Evolutionary conservation across 2,329 filamentous ascomycete species (phyloP).

Genomic region (Daldinia eschscholtzii): DNA sequence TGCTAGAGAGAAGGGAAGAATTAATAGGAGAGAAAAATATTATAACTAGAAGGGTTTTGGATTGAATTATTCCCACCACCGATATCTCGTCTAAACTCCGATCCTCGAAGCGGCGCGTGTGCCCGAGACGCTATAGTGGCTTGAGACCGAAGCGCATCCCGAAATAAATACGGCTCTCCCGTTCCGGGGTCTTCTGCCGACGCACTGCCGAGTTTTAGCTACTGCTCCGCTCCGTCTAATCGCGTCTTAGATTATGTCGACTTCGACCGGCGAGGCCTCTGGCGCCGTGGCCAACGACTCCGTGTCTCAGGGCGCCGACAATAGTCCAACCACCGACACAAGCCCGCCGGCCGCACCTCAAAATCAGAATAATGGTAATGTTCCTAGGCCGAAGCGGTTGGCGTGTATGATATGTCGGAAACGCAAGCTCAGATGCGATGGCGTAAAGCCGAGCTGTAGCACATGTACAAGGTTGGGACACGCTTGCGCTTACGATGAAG

Average conservation of each 20-base stretch:
- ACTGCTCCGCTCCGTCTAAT: slow-evolving; percentile 2
- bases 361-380: slow-evolving; percentile 63
- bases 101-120: slow-evolving; percentile 11
- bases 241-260: slow-evolving; percentile 43
- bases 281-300: slow-evolving; percentile 47
- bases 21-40: slow-evolving; percentile 9
- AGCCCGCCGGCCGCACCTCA: slow-evolving; percentile 54
- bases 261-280: slow-evolving; percentile 38
- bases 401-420: slow-evolving; percentile 95
- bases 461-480: slow-evolving; percentile 90
- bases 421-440: slow-evolving; percentile 92
- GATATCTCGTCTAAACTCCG: slow-evolving; percentile 6
- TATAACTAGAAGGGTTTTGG: neutral
- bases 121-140: slow-evolving; percentile 16
- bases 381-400: slow-evolving; percentile 89
- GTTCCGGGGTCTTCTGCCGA: slow-evolving; percentile 19
- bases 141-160: slow-evolving; percentile 33
- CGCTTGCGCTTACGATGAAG: slow-evolving; percentile 90
- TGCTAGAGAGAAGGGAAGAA: neutral
- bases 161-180: slow-evolving; percentile 20
- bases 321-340: slow-evolving; percentile 55
- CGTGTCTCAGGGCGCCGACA: slow-evolving; percentile 57
- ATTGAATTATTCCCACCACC: slow-evolving; percentile 11
- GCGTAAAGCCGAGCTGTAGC: slow-evolving; percentile 84
- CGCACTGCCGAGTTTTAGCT: slow-evolving; percentile 1